Percentiles rank a stretch among this genome's conserved stretches.
Conservation (phyloP, 495 filamentous ascomycete species). For the Bacidia gigantensis region DNA sequence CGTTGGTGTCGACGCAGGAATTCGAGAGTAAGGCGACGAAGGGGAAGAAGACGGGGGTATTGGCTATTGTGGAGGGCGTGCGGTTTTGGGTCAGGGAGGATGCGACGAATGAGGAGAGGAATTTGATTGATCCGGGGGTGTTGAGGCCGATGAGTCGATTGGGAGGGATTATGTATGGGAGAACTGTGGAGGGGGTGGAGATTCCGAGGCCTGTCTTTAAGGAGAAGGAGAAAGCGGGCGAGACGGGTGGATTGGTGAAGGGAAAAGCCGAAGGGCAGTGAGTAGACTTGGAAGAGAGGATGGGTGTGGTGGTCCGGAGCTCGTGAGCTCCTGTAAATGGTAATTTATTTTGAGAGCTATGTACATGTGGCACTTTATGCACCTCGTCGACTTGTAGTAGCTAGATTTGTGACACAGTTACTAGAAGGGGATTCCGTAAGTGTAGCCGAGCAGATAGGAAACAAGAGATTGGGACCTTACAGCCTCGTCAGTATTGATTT, state of each 20-base stretch:
- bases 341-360: conserved; percentile 9
- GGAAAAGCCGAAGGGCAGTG: conserved; percentile 27
- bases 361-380: conserved; percentile 4
- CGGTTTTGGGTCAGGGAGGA: conserved; percentile 86
- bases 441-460: neutral
- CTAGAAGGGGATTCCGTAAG: neutral
- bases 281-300: neutral
- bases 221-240: conserved; percentile 30
- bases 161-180: conserved; percentile 73
- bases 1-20: conserved; percentile 58
- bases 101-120: conserved; percentile 64
- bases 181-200: conserved; percentile 60
- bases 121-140: conserved; percentile 53
- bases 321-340: conserved; percentile 7
- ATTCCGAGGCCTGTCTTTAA: conserved; percentile 58
- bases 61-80: conserved; percentile 74
- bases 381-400: neutral
- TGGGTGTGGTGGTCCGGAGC: neutral
- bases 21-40: conserved; percentile 54
- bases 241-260: conserved; percentile 30
- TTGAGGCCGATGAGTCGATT: conserved; percentile 64
- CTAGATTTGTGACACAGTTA: neutral
- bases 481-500: neutral
- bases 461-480: neutral
- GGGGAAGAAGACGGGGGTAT: conserved; percentile 56